A percentile compares a stretch with the other conserved stretches of the same genome.
These are phyloP conservation scores for Epicoccum sorghinum DNA, from an alignment of 2,329 filamentous ascomycete genomes.

Conservation along the genomic window DNA sequence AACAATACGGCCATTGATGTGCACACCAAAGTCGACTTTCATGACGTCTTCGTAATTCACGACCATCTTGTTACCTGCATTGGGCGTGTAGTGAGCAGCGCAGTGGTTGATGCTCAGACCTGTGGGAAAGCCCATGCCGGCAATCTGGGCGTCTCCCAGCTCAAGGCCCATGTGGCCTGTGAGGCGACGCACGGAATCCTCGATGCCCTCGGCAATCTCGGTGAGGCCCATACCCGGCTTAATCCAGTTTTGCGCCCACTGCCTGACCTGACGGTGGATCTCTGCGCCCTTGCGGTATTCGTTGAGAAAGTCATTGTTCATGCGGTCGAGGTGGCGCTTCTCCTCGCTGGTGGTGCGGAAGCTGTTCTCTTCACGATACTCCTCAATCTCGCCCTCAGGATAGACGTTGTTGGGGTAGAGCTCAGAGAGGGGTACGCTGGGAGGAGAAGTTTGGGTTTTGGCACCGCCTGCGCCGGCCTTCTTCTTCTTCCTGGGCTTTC, in stretches of 20 bases:
- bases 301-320: constrained; percentile 77
- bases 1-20: constrained; percentile 73
- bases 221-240: constrained; percentile 81
- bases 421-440: constrained; percentile 73
- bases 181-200: constrained; percentile 77
- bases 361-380: constrained; percentile 77
- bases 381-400: constrained; percentile 77
- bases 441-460: constrained; percentile 77
- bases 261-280: constrained; percentile 84
- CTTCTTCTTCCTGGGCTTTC: constrained; percentile 76
- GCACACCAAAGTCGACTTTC: constrained; percentile 76
- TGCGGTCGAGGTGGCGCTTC: constrained; percentile 80
- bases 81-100: constrained; percentile 86
- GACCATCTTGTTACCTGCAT: constrained; percentile 80
- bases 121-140: constrained; percentile 85
- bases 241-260: constrained; percentile 80
- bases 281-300: constrained; percentile 88
- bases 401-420: constrained; percentile 76
- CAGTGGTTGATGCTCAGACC: constrained; percentile 85
- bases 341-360: constrained; percentile 84
- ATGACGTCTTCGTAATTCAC: constrained; percentile 71
- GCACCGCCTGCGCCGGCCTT: constrained; percentile 56
- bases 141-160: constrained; percentile 78
- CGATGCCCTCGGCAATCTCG: constrained; percentile 86
- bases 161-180: constrained; percentile 77